Evolutionary conservation across 148 eudicot species (phyloP).

Genomic region (Amaranthus palmeri): DNA sequence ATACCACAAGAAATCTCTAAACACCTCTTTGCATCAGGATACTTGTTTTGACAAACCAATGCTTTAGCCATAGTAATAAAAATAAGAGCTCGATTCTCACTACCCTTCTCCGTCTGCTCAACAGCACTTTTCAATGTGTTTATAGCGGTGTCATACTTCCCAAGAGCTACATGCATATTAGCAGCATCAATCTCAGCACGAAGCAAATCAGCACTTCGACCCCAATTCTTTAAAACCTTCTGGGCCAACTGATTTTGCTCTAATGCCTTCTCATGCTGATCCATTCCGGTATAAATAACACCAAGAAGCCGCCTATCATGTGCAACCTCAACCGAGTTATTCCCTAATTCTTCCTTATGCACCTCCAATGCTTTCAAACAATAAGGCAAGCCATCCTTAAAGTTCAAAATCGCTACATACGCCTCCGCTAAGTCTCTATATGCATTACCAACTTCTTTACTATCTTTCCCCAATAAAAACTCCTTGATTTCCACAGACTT

Average conservation of each 20-base stretch:
- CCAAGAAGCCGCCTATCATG: conserved; percentile 82
- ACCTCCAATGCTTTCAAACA: conserved; percentile 78
- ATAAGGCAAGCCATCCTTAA: conserved; percentile 67
- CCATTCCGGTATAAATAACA: conserved; percentile 83
- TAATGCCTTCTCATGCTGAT: conserved; percentile 76
- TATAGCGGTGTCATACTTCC: conserved; percentile 64
- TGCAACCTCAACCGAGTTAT: conserved; percentile 85
- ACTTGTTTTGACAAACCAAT: conserved; percentile 65
- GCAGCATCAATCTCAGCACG: conserved; percentile 88
- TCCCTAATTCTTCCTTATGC: conserved; percentile 54
- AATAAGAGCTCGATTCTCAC: conserved; percentile 67
- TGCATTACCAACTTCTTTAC: conserved; percentile 75
- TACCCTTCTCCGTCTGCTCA: conserved; percentile 64
- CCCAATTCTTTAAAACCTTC: conserved; percentile 78
- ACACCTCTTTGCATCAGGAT: conserved; percentile 68
- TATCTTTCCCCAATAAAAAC: conserved; percentile 52
- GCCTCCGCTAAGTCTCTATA: conserved; percentile 86
- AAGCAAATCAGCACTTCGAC: conserved; percentile 59
- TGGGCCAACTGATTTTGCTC: conserved; percentile 72
- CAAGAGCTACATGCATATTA: conserved; percentile 82
- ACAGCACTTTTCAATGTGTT: conserved; percentile 55
- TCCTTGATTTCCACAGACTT: conserved; percentile 71
- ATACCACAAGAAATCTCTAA: conserved; percentile 64
- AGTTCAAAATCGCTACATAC: conserved; percentile 58
- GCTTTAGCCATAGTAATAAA: conserved; percentile 84